These are phyloP conservation scores for Syzygium oleosum DNA, from an alignment of 345 rosid species.

Conservation along the genomic window DNA sequence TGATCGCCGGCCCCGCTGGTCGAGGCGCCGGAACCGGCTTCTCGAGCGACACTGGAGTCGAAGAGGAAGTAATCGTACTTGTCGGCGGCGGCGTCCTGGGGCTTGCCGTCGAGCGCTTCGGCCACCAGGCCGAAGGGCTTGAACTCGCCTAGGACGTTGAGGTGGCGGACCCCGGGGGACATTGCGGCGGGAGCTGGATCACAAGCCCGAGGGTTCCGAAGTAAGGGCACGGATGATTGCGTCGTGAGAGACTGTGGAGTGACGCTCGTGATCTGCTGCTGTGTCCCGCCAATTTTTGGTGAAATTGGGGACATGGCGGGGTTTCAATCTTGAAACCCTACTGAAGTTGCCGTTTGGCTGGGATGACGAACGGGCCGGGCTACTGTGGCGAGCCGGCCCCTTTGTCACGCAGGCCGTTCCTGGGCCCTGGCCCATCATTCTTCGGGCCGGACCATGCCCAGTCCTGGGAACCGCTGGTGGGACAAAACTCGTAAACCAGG, in stretches of 20 bases:
- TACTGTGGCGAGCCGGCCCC: not conserved
- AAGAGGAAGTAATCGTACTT: slow-evolving; percentile 73
- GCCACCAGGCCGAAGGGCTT: slow-evolving; percentile 86
- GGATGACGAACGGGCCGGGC: not conserved
- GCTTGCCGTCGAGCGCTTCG: slow-evolving; percentile 70
- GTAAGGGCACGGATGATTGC: not conserved
- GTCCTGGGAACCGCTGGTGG: not conserved
- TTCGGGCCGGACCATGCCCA: not conserved
- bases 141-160: slow-evolving; percentile 84
- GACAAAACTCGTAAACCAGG: not conserved
- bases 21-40: slow-evolving; percentile 23
- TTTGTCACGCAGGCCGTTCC: not conserved
- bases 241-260: not conserved
- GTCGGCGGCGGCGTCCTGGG: slow-evolving; percentile 22
- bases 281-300: not conserved
- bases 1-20: slow-evolving; percentile 44
- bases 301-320: not conserved
- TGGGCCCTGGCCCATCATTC: fast-evolving
- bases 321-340: not conserved
- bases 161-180: slow-evolving; percentile 60
- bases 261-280: not conserved
- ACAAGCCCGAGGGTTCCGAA: not conserved
- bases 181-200: slow-evolving; percentile 10
- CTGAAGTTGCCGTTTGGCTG: not conserved
- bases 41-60: slow-evolving; percentile 48